These are phyloP conservation scores for Kondoa malvinella DNA, from an alignment of 768 basidiomycete genomes.

Conservation along the genomic window DNA sequence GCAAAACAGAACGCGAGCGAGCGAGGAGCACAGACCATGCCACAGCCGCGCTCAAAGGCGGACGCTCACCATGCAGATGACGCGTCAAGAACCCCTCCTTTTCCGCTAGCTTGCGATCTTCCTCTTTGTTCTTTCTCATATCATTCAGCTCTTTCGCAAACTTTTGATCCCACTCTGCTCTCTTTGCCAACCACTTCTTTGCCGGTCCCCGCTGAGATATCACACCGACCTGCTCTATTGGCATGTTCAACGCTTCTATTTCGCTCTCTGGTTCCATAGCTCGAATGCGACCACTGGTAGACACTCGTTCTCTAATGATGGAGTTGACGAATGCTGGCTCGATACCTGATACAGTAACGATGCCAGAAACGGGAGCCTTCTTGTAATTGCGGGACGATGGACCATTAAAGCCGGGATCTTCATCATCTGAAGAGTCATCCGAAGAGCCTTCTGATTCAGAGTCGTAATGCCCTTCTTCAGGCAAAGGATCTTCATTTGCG, in stretches of 20 bases:
- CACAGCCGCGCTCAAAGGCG: conserved; percentile 21
- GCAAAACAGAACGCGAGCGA: too few relatives aligned
- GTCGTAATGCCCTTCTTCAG: not conserved
- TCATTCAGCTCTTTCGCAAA: conserved; percentile 27
- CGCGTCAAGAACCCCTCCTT: conserved; percentile 30
- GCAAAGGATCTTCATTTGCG: conserved; percentile 4
- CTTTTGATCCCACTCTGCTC: conserved; percentile 31
- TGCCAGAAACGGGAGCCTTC: not conserved
- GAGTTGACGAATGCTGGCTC: conserved; percentile 29
- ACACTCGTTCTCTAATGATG: conserved; percentile 85
- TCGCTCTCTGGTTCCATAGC: conserved; percentile 56
- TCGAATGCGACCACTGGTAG: conserved; percentile 62
- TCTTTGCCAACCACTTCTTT: conserved; percentile 29
- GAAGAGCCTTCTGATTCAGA: not conserved
- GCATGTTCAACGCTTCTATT: conserved; percentile 49
- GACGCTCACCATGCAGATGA: conserved; percentile 28
- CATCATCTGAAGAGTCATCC: not conserved
- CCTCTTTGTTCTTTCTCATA: conserved; percentile 24
- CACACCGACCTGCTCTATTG: conserved; percentile 49
- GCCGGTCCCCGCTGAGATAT: conserved; percentile 34
- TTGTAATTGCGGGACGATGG: not conserved
- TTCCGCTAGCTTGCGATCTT: conserved; percentile 28
- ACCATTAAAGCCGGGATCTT: not conserved
- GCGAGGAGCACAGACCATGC: not conserved
- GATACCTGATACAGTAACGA: conserved; percentile 11